Evolutionary conservation across 1,139 yeast species (phyloP).

Genomic region (Yamadazyma siamensis): DNA sequence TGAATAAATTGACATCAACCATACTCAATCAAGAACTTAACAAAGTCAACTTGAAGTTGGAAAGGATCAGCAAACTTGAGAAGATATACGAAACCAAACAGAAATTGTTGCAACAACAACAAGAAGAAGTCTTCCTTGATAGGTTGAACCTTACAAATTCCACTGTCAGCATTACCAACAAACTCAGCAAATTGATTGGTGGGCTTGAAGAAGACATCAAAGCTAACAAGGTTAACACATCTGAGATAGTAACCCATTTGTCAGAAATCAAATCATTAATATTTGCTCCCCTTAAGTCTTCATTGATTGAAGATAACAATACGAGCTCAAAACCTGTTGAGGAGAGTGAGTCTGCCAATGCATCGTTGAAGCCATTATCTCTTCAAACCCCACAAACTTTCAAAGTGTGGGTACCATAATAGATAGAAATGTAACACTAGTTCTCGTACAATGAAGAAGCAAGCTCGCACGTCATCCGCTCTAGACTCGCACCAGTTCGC

Average conservation of each 20-base stretch:
- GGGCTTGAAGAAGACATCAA: conserved; percentile 25
- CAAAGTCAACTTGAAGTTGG: conserved; percentile 73
- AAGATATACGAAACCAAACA: conserved; percentile 76
- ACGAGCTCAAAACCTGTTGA: conserved; percentile 14
- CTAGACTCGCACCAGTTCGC: too few relatives aligned
- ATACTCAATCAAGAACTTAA: conserved; percentile 70
- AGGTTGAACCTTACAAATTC: conserved; percentile 69
- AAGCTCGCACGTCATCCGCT: too few relatives aligned
- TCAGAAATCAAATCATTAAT: conserved; percentile 48
- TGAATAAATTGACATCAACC: conserved; percentile 54
- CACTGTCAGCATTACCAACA: conserved; percentile 49
- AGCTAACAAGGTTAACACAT: not conserved
- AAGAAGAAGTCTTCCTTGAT: conserved; percentile 79
- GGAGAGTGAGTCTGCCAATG: conserved; percentile 25
- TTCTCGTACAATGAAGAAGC: too few relatives aligned
- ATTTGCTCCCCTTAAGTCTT: conserved; percentile 46
- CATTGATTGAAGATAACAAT: conserved; percentile 19
- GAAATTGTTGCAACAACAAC: conserved; percentile 67
- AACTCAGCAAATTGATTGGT: conserved; percentile 43
- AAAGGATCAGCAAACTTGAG: conserved; percentile 70
- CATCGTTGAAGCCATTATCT: conserved; percentile 61
- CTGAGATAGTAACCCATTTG: conserved; percentile 15
- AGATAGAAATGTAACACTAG: too few relatives aligned
- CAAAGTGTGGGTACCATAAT: conserved; percentile 75
- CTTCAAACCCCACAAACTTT: conserved; percentile 80